Base-by-base conservation (phyloP, 371 early-diverging fungal genomes). In the Mortierella sp. region DNA sequence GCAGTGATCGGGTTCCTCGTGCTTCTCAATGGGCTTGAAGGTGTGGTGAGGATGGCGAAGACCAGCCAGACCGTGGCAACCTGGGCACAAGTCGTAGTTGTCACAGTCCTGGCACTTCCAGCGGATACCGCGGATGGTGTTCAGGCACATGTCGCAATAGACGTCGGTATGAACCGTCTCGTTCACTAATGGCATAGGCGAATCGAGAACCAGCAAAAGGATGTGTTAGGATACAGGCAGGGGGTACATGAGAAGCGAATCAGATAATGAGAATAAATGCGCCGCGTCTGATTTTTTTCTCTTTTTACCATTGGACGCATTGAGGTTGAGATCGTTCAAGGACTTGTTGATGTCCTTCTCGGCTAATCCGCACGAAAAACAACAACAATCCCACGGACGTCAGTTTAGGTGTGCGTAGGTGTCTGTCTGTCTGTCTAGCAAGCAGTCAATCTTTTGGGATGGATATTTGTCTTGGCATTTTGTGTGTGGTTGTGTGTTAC, bases 81-180 rank as follows among this genome's bases (percentile, higher is more conserved):
- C 69, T 68, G 87, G 87, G 73, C 91, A 91, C 31, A 91, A 79
- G 68, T 91, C 89, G 74, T 79, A 89, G 68, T 91, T 87, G 47
- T 74, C 68, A 64, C 91, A 91, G 58, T 86, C 86, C 64, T 79
- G 77, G 71, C 90, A 91, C 53, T 86, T 86, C 85, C 87, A 91
- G 53, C 89, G 83, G 53, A 67, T 73, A 16, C 87, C 89, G 41
- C 84, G 84, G 61, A 90, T 77, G 41, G 80, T 85, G 63, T 79
- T 79, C 75, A 88, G 64, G 61, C 91, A 91, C 8, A 79, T 74
- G 76, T 91, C 88, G 67, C 90, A 91, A 29, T 83, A 83, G 48
- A 83, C 84, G 26, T 70, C 63, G n/a, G 7, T 37, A 41, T 83
- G 84, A 14, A 83, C 58, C 6, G 66, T 64, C 31, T 64, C 65